These are phyloP conservation scores for Pleurotus tuoliensis DNA, from an alignment of 768 basidiomycete genomes.

Conservation along the genomic window DNA sequence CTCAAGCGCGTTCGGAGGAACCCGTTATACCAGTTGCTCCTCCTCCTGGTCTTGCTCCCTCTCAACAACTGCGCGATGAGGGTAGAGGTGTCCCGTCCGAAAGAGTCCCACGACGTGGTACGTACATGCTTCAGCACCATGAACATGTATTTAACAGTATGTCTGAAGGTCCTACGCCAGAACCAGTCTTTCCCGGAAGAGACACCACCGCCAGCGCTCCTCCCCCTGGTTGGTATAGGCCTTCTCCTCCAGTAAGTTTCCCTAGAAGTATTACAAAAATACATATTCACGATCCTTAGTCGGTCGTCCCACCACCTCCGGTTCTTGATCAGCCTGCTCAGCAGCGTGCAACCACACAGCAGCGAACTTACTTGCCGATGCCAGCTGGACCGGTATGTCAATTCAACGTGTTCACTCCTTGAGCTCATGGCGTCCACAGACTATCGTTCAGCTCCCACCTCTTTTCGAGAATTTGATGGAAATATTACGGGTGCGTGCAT, in stretches of 20 bases:
- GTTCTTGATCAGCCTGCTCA: slow-evolving; percentile 21
- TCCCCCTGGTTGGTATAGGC: neutral
- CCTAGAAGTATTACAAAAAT: neutral
- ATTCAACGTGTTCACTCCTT: neutral
- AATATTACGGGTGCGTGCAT: slow-evolving; percentile 52
- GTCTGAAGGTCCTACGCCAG: slow-evolving; percentile 15
- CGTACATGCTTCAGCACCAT: neutral
- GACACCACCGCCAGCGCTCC: too few species aligned
- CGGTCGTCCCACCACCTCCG: slow-evolving; percentile 21
- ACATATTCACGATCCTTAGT: slow-evolving; percentile 13
- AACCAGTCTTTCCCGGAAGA: slow-evolving; percentile 16
- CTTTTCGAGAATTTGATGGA: slow-evolving; percentile 68
- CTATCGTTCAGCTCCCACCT: slow-evolving; percentile 56
- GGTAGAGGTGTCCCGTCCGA: neutral
- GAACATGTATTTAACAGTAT: neutral
- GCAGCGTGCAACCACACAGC: slow-evolving; percentile 18
- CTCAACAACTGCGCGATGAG: neutral
- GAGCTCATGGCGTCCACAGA: slow-evolving; percentile 29
- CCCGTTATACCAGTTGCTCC: slow-evolving; percentile 2
- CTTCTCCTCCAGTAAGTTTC: slow-evolving; percentile 7
- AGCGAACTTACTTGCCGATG: slow-evolving; percentile 35
- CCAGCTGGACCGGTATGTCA: slow-evolving; percentile 51
- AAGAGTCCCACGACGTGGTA: neutral
- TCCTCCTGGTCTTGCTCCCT: neutral
- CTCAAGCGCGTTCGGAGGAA: neutral